A percentile compares a stretch with the other conserved stretches of the same genome.
These are phyloP conservation scores for Chenopodium quinoa DNA, from an alignment of 148 eudicot species.

Conservation along the genomic window DNA sequence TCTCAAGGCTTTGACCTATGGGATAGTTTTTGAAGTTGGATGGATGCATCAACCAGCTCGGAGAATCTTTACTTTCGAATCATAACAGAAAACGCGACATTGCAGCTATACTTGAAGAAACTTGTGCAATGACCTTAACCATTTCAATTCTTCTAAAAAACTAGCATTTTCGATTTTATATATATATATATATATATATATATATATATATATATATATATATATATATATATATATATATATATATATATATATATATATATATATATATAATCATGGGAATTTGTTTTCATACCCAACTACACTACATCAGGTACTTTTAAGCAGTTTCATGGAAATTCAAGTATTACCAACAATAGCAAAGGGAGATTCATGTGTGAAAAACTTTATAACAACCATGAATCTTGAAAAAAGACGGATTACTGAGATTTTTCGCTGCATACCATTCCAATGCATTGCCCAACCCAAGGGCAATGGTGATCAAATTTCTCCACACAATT, in stretches of 20 bases:
- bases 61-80: not conserved
- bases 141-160: not conserved
- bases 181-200: too few relatives aligned
- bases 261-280: too few relatives aligned
- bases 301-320: not conserved
- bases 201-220: too few relatives aligned
- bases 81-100: not conserved
- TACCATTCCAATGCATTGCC: slow-evolving; percentile 98
- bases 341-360: not conserved
- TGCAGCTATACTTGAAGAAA: not conserved
- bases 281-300: not conserved
- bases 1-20: not conserved
- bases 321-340: not conserved
- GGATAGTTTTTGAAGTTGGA: not conserved
- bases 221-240: too few relatives aligned
- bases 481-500: slow-evolving; percentile 95
- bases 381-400: not conserved
- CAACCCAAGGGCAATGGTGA: slow-evolving; percentile 99
- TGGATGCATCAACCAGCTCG: not conserved
- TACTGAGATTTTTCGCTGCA: slow-evolving; percentile 24
- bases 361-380: too few relatives aligned
- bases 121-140: not conserved
- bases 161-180: not conserved
- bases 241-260: too few relatives aligned
- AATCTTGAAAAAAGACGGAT: not conserved